Evolutionary conservation across 352 stramenopile genomes (phyloP), one percentile per base, ranked within the genome.

Genomic region (Phytopythium mirpurense): DNA sequence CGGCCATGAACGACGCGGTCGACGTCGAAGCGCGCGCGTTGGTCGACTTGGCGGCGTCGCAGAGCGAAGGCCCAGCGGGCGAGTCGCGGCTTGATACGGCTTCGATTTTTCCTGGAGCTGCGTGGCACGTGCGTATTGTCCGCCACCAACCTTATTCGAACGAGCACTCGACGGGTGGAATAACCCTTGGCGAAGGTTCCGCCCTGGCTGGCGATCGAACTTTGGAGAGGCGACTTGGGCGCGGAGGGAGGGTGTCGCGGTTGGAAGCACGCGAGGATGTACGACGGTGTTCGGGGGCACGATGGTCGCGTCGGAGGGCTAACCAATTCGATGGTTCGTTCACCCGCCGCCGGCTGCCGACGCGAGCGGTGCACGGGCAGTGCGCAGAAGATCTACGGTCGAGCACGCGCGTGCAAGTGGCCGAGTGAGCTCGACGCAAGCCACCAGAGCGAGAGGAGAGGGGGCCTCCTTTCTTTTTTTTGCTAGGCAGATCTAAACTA

Each of bases 331-430:
- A 43, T 10, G 29, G 31, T 16, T 57, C 51, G 35, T 34, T n/a
- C n/a, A n/a, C n/a, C n/a, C n/a, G n/a, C 29, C 29, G 31, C 9
- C 12, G 31, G 12, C 19, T 45, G 56, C 5, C 59, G 51, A 54
- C 50, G 35, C n/a, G n/a, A 7, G 48, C 1, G 29, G 27, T n/a
- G 16, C 37, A 16, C 26, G 29, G 7, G 43, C 37, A 37, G 51
- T 46, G 59, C 27, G 35, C 51, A 14, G 41, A 67, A 71, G 67
- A 55, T 68, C 70, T 61, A 54, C 55, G 49, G 51, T 48, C 59
- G 60, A 48, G 56, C 47, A 43, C 36, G 48, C 19, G 44, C 26
- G 31, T 37, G 37, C 37, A 43, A 43, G 37, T 43, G 37, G 18
- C 37, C 37, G 37, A 43, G n/a, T 43, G 37, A 43, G 37, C 18